A percentile compares a stretch with the other conserved stretches of the same genome.
Evolutionary conservation across 108 stramenopile genomes (phyloP).

Genomic region (Licmophora abbreviata): DNA sequence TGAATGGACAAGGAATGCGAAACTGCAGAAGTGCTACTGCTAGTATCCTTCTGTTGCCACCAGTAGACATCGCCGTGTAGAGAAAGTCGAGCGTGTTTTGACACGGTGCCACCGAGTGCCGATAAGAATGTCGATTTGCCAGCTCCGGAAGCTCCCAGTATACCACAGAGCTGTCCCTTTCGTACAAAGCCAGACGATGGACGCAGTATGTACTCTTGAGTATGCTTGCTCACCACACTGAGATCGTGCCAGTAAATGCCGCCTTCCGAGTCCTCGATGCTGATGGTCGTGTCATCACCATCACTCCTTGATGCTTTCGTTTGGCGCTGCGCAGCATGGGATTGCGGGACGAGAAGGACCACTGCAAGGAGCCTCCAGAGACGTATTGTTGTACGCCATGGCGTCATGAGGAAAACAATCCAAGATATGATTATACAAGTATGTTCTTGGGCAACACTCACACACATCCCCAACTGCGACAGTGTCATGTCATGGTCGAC

Average conservation of each 20-base stretch:
- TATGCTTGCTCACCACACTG: not conserved
- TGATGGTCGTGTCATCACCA: no score
- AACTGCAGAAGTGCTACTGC: not conserved
- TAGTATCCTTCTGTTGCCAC: not conserved
- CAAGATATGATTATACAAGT: no score
- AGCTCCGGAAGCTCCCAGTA: constrained; percentile 60
- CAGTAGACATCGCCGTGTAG: constrained; percentile 3
- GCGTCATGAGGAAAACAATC: no score
- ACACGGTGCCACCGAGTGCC: constrained; percentile 20
- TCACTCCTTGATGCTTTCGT: no score
- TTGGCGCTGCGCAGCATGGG: no score
- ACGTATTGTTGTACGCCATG: no score
- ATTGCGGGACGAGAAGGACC: no score
- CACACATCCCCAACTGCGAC: no score
- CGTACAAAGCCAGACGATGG: constrained; percentile 38
- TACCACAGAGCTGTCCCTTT: constrained; percentile 58
- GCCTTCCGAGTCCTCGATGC: no score
- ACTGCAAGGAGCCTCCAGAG: no score
- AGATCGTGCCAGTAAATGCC: not conserved
- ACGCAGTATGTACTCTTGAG: constrained; percentile 15
- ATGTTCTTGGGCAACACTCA: no score
- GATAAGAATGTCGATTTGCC: constrained; percentile 53
- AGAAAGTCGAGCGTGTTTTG: not conserved
- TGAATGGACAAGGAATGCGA: constrained; percentile 28
- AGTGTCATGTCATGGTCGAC: no score